A percentile compares a stretch with the other conserved stretches of the same genome.
These are phyloP conservation scores for Diplodia corticola DNA, from an alignment of 2,329 filamentous ascomycete genomes.

Conservation along the genomic window DNA sequence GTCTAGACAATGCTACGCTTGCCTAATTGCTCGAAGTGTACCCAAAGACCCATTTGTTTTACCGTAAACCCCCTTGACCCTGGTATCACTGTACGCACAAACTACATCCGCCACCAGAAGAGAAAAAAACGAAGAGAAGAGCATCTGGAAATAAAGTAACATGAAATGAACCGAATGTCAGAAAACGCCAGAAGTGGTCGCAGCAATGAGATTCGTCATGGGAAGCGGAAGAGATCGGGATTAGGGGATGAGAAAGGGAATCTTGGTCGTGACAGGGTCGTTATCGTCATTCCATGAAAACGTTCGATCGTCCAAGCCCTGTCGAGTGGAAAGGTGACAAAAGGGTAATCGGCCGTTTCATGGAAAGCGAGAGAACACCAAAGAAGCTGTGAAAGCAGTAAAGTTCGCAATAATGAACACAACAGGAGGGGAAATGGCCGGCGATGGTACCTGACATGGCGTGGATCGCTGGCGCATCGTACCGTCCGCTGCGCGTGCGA, in stretches of 20 bases:
- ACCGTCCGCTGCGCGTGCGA: neutral
- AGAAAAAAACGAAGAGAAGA: neutral
- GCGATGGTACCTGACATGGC: neutral
- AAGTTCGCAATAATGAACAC: neutral
- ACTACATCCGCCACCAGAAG: conserved; percentile 10
- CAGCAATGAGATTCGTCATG: conserved; percentile 7
- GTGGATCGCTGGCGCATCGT: neutral
- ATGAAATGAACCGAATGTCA: neutral
- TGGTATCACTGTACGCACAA: conserved; percentile 18
- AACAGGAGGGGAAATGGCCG: neutral
- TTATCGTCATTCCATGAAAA: conserved; percentile 5
- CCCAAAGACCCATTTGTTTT: neutral
- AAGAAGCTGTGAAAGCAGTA: neutral
- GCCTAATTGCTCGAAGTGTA: neutral
- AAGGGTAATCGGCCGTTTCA: neutral
- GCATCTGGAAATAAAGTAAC: neutral
- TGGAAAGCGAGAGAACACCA: neutral
- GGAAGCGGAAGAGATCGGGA: neutral
- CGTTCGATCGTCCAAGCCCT: neutral
- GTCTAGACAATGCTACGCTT: neutral
- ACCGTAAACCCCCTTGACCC: neutral
- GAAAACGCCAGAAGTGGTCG: neutral
- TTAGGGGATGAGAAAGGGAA: neutral
- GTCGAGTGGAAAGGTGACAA: neutral
- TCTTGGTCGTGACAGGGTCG: conserved; percentile 2